A percentile compares a stretch with the other conserved stretches of the same genome.
phyloP scores from a whole-genome alignment of 2,329 filamentous ascomycete genomes.

The Trichoderma pleuroti region DNA sequence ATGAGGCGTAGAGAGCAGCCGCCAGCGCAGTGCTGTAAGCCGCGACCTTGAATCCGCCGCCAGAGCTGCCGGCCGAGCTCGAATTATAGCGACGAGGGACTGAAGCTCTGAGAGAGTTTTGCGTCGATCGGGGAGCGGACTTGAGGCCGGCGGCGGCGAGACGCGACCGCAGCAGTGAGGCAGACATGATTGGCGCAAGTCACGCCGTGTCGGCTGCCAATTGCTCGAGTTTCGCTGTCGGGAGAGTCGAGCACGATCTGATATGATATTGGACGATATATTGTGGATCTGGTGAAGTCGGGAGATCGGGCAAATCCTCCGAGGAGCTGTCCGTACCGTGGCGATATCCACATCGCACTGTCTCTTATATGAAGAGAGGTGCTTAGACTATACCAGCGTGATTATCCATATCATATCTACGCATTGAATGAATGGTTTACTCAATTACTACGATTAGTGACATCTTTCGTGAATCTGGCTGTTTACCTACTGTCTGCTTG shows the following conservation, averaged over 20 bases:
- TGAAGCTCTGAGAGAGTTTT: neutral
- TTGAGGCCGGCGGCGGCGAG: slow-evolving; percentile 8
- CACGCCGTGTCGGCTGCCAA: slow-evolving; percentile 22
- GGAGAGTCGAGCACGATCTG: neutral
- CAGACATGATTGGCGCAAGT: slow-evolving; percentile 20
- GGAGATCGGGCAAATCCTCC: slow-evolving; percentile 8
- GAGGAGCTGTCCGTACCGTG: neutral
- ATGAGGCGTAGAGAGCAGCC: slow-evolving; percentile 46
- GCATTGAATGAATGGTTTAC: no score
- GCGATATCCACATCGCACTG: neutral
- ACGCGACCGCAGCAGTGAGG: slow-evolving; percentile 16
- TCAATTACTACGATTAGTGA: neutral
- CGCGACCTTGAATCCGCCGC: slow-evolving; percentile 30
- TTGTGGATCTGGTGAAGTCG: neutral
- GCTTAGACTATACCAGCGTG: neutral
- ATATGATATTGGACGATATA: neutral
- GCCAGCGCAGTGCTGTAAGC: slow-evolving; percentile 42
- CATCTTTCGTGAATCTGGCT: neutral
- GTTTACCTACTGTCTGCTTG: neutral
- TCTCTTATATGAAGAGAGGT: neutral
- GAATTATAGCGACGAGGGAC: slow-evolving; percentile 10
- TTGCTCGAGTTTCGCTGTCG: slow-evolving; percentile 8
- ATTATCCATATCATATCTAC: neutral
- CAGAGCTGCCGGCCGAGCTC: slow-evolving; percentile 1
- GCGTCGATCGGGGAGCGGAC: neutral